Evolutionary conservation across 345 rosid genomes (phyloP).

Genomic region (Gossypium longicalyx): DNA sequence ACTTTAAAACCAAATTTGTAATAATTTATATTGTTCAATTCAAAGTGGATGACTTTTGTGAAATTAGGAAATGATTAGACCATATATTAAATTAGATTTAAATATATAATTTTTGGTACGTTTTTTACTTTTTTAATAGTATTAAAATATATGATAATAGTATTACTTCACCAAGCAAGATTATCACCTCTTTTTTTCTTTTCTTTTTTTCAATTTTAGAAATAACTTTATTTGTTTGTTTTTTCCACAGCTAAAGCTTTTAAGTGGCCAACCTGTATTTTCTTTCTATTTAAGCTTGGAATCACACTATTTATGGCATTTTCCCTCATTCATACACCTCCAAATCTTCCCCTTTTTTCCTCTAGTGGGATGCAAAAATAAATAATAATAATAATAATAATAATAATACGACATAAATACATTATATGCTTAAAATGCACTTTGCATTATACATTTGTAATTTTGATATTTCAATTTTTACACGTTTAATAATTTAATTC

Average conservation of each 20-base stretch:
- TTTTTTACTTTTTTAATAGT: neutral
- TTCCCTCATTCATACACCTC: constrained; percentile 14
- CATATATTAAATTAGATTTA: neutral
- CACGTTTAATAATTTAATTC: too few species aligned
- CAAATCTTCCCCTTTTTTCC: too few species aligned
- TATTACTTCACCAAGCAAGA: constrained; percentile 1
- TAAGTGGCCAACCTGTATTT: constrained; percentile 32
- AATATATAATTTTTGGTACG: too few species aligned
- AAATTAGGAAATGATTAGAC: neutral
- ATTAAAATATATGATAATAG: neutral
- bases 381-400: too few species aligned
- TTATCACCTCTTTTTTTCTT: neutral
- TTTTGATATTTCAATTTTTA: too few species aligned
- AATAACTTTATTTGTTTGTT: neutral
- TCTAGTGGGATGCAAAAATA: too few species aligned
- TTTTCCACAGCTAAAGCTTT: constrained; percentile 21
- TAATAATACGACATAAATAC: too few species aligned
- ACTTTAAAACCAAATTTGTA: too few species aligned
- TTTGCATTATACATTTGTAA: too few species aligned
- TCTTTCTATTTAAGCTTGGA: constrained; percentile 41
- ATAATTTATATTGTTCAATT: neutral
- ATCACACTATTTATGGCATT: constrained; percentile 27
- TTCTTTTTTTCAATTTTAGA: constrained; percentile 10
- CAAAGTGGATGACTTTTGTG: neutral
- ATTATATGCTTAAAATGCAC: too few species aligned